These are phyloP conservation scores for Stephania japonica DNA, from an alignment of 164 flowering plant species.

Conservation along the genomic window DNA sequence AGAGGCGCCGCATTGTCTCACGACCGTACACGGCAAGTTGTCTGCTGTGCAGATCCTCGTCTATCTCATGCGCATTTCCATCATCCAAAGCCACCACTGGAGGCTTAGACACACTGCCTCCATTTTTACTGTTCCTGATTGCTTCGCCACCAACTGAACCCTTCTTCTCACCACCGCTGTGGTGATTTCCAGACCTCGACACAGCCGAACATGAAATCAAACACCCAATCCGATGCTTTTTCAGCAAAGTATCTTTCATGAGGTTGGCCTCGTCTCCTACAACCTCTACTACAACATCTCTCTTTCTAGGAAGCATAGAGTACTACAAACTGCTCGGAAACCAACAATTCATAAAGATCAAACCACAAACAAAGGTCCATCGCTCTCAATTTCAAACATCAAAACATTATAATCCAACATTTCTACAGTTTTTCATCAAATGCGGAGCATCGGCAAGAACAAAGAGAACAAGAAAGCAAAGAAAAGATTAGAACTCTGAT, in stretches of 20 bases:
- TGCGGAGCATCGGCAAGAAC: not conserved
- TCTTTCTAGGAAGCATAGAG: slow-evolving; percentile 55
- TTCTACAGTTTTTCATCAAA: not conserved
- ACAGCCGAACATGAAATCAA: slow-evolving; percentile 18
- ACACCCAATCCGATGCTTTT: slow-evolving; percentile 26
- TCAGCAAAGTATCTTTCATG: slow-evolving; percentile 19
- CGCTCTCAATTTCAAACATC: not conserved
- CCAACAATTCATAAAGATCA: not conserved
- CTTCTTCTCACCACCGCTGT: slow-evolving; percentile 4
- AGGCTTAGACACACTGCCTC: slow-evolving; percentile 2
- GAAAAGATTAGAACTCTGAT: too few relatives aligned
- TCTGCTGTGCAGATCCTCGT: slow-evolving; percentile 90
- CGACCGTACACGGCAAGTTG: slow-evolving; percentile 93
- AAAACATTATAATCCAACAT: not conserved
- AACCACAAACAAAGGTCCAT: not conserved
- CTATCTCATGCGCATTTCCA: slow-evolving; percentile 48
- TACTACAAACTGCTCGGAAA: slow-evolving; percentile 34
- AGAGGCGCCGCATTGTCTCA: slow-evolving; percentile 82
- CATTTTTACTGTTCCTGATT: slow-evolving; percentile 5
- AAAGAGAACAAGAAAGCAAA: not conserved
- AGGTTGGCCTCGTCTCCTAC: slow-evolving; percentile 18
- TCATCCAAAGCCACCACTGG: slow-evolving; percentile 33
- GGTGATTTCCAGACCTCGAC: slow-evolving; percentile 4
- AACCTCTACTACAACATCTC: slow-evolving; percentile 33
- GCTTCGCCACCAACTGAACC: not conserved